These are phyloP conservation scores for Acarospora socialis DNA, from an alignment of 2,329 filamentous ascomycete species.

Conservation along the genomic window DNA sequence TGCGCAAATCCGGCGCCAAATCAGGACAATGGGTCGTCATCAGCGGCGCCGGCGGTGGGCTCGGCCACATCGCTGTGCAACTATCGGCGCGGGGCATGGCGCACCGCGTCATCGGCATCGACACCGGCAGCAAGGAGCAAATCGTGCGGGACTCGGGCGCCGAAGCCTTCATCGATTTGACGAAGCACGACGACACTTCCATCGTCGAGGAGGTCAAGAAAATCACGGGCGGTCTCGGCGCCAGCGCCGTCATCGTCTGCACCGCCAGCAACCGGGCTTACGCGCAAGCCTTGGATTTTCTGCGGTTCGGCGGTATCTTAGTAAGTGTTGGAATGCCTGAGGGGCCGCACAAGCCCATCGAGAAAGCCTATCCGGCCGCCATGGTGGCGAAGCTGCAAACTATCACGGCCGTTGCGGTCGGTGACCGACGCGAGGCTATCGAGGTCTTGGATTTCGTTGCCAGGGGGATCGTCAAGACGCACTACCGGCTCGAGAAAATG, in stretches of 20 bases:
- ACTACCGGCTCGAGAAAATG: constrained; percentile 33
- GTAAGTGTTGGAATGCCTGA: constrained; percentile 40
- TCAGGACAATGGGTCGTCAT: constrained; percentile 48
- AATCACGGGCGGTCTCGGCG: constrained; percentile 44
- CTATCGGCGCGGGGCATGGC: constrained; percentile 47
- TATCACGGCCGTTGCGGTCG: constrained; percentile 38
- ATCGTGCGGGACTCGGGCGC: constrained; percentile 47
- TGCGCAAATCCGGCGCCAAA: constrained; percentile 45
- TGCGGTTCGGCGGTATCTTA: constrained; percentile 36
- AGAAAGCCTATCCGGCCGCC: constrained; percentile 27
- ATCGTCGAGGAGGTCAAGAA: constrained; percentile 42
- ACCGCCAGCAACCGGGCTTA: constrained; percentile 37
- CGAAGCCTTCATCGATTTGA: constrained; percentile 51
- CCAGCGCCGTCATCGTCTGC: constrained; percentile 45
- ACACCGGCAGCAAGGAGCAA: constrained; percentile 46
- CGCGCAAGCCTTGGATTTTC: constrained; percentile 32
- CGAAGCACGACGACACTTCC: constrained; percentile 35
- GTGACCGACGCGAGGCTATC: constrained; percentile 36
- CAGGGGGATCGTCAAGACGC: constrained; percentile 33
- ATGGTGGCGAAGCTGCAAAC: constrained; percentile 30
- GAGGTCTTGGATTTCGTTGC: constrained; percentile 35
- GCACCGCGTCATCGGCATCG: constrained; percentile 50
- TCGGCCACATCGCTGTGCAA: constrained; percentile 50
- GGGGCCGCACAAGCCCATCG: constrained; percentile 30
- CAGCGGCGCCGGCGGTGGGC: constrained; percentile 45